A percentile compares a stretch with the other conserved stretches of the same genome.
phyloP scores from a whole-genome alignment of 176 grass and related monocot species.

The Carex scoparia region DNA sequence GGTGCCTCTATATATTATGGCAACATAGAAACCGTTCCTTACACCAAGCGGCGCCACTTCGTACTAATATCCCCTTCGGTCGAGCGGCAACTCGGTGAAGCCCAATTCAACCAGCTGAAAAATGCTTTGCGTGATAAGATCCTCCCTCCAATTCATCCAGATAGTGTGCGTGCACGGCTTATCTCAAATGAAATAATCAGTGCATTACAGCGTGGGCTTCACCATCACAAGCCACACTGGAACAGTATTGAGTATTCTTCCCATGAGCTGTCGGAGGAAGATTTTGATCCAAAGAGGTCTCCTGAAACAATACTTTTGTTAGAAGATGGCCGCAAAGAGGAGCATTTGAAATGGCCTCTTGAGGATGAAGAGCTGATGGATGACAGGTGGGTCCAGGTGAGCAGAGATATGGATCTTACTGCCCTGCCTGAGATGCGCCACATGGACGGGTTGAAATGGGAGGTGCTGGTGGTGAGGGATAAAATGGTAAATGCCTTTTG shows the following conservation, averaged over 20 bases:
- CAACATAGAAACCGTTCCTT: constrained; percentile 76
- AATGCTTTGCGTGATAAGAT: constrained; percentile 57
- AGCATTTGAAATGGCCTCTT: neutral
- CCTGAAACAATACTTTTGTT: neutral
- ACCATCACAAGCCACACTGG: neutral
- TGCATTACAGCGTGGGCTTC: constrained; percentile 54
- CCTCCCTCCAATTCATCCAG: constrained; percentile 77
- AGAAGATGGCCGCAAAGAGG: neutral
- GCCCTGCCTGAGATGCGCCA: constrained; percentile 36
- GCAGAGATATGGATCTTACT: constrained; percentile 40
- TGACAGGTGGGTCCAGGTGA: constrained; percentile 59
- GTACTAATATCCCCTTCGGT: constrained; percentile 54
- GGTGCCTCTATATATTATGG: constrained; percentile 57
- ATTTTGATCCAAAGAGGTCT: neutral
- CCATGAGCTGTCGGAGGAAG: neutral
- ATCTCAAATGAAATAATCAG: constrained; percentile 70
- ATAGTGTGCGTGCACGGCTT: constrained; percentile 76
- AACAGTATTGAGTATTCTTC: neutral
- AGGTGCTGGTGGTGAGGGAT: constrained; percentile 73
- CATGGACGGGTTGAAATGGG: constrained; percentile 76
- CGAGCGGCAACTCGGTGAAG: constrained; percentile 72
- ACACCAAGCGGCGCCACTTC: constrained; percentile 76
- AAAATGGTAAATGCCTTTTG: constrained; percentile 66
- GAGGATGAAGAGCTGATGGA: constrained; percentile 78
- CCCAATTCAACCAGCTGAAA: constrained; percentile 63